Conservation (phyloP, 345 rosid genomes). For the Melaleuca quinquenervia region DNA sequence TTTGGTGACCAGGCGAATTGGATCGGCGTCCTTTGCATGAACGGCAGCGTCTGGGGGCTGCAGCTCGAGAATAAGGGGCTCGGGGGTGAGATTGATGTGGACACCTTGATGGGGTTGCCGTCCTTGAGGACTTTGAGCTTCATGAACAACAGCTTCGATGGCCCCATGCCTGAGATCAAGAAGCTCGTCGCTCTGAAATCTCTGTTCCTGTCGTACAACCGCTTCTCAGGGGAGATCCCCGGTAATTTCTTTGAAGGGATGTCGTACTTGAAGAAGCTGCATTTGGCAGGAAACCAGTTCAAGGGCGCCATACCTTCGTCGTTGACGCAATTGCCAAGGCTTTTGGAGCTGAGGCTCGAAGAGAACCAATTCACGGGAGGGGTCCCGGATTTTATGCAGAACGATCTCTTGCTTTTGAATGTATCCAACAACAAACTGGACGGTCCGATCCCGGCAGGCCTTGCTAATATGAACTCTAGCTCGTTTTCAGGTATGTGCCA, state of each 20-base stretch:
- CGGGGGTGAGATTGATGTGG: conserved; percentile 33
- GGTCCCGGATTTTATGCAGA: conserved; percentile 38
- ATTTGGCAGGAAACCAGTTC: conserved; percentile 40
- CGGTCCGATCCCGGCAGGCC: conserved; percentile 48
- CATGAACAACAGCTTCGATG: conserved; percentile 45
- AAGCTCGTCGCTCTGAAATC: conserved; percentile 39
- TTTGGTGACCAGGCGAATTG: conserved; percentile 21
- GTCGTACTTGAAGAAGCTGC: conserved; percentile 51
- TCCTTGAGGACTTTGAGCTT: conserved; percentile 48
- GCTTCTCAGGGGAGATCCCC: conserved; percentile 45
- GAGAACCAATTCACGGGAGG: conserved; percentile 49
- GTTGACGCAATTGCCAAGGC: conserved; percentile 31
- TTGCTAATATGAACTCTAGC: conserved; percentile 16
- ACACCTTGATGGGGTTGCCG: conserved; percentile 18
- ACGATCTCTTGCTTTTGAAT: conserved; percentile 16
- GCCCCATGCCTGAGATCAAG: conserved; percentile 49
- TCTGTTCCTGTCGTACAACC: conserved; percentile 49
- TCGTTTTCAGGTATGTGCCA: conserved; percentile 37
- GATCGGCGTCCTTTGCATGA: conserved; percentile 49
- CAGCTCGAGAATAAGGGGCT: conserved; percentile 52
- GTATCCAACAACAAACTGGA: conserved; percentile 46
- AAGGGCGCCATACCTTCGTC: conserved; percentile 58
- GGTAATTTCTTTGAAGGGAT: conserved; percentile 45
- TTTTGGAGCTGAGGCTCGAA: conserved; percentile 45
- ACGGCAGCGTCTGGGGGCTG: conserved; percentile 45